phyloP scores from a whole-genome alignment of 495 filamentous ascomycete genomes.

The Glutinoglossum americanum region DNA sequence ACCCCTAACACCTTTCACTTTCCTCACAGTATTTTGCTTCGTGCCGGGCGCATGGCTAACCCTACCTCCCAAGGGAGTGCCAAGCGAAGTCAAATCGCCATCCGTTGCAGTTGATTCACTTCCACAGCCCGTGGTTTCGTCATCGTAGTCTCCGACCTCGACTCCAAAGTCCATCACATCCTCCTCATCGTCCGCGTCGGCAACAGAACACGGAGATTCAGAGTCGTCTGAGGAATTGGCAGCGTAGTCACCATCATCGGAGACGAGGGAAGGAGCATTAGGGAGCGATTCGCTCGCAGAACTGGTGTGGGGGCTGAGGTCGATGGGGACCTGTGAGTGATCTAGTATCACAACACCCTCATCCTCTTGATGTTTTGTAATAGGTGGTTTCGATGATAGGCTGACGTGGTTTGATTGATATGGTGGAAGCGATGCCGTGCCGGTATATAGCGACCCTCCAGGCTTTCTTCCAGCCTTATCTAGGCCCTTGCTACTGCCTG shows the following conservation, averaged over 20 bases:
- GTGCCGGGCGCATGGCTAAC: background rate
- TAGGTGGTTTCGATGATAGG: background rate
- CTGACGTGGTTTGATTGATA: background rate
- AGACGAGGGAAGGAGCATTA: slow-evolving; percentile 62
- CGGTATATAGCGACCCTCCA: background rate
- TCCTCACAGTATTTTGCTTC: background rate
- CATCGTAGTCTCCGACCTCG: slow-evolving; percentile 38
- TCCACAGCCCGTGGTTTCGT: slow-evolving; percentile 10
- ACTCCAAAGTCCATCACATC: slow-evolving; percentile 7
- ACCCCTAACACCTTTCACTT: background rate
- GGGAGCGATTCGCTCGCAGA: slow-evolving; percentile 33
- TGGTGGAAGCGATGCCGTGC: background rate
- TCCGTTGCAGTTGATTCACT: background rate
- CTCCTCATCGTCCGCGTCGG: slow-evolving; percentile 18
- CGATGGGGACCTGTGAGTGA: slow-evolving; percentile 16
- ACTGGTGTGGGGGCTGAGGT: slow-evolving; percentile 59
- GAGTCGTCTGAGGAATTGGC: slow-evolving; percentile 21
- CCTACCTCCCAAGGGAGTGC: background rate
- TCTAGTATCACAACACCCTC: slow-evolving; percentile 12
- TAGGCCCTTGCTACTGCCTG: slow-evolving; percentile 33
- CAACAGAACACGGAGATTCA: slow-evolving; percentile 6
- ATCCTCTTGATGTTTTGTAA: slow-evolving; percentile 6
- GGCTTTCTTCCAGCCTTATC: slow-evolving; percentile 11
- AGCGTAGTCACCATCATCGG: slow-evolving; percentile 65
- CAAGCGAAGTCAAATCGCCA: background rate